Conservation (phyloP, 306 rosid species). For the Cucurbita maxima region DNA sequence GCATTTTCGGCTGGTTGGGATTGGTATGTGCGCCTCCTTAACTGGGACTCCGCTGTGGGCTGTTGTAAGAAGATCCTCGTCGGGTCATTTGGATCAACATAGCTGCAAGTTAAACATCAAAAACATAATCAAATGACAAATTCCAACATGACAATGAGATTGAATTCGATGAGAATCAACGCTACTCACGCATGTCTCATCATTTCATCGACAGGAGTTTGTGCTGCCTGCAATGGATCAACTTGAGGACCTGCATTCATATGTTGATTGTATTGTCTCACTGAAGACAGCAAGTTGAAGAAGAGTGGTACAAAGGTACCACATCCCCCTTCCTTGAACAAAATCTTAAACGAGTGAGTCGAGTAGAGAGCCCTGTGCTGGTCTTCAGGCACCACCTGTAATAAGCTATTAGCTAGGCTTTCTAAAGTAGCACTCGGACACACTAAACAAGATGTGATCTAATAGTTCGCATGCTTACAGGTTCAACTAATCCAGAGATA, state of each 20-base stretch:
- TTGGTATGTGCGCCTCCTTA: constrained; percentile 86
- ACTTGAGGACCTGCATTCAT: constrained; percentile 23
- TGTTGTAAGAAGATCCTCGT: constrained; percentile 92
- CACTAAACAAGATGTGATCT: not conserved
- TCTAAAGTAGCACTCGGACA: not conserved
- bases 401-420: not conserved
- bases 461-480: constrained; percentile 37
- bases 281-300: constrained; percentile 76
- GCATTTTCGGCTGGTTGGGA: constrained; percentile 38
- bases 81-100: constrained; percentile 94
- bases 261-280: constrained; percentile 61
- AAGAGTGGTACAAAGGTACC: constrained; percentile 94
- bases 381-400: constrained; percentile 73
- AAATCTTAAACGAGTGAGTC: constrained; percentile 67
- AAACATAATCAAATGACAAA: not conserved
- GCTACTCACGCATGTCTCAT: constrained; percentile 88
- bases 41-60: constrained; percentile 65
- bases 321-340: constrained; percentile 97
- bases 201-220: constrained; percentile 96
- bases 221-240: constrained; percentile 90
- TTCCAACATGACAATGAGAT: not conserved
- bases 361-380: constrained; percentile 71
- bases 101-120: constrained; percentile 40
- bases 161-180: not conserved
- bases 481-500: constrained; percentile 83